phyloP scores from a whole-genome alignment of 805 yeast species.

The Nadsonia fulvescens region DNA sequence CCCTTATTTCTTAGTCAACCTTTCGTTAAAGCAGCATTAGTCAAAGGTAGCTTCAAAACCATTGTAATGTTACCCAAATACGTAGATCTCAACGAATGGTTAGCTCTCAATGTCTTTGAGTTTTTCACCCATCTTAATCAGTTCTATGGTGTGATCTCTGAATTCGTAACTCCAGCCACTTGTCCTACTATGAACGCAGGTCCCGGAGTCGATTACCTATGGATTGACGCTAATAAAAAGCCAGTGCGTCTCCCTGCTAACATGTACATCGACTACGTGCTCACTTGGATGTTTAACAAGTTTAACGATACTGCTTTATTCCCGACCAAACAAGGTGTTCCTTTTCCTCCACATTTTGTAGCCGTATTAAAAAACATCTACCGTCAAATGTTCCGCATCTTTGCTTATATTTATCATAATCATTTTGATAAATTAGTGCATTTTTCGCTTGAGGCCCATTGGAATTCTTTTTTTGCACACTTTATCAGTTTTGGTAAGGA shows the following conservation, averaged over 20 bases:
- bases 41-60: slow-evolving; percentile 90
- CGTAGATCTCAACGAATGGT: slow-evolving; percentile 91
- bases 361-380: slow-evolving; percentile 74
- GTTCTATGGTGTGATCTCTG: slow-evolving; percentile 79
- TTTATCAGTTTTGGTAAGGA: slow-evolving; percentile 75
- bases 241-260: slow-evolving; percentile 77
- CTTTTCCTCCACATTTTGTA: slow-evolving; percentile 74
- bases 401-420: slow-evolving; percentile 87
- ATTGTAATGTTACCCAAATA: slow-evolving; percentile 90
- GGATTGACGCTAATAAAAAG: slow-evolving; percentile 73
- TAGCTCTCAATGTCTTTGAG: slow-evolving; percentile 84
- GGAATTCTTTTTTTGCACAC: slow-evolving; percentile 95
- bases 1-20: slow-evolving; percentile 82
- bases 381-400: slow-evolving; percentile 84
- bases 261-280: slow-evolving; percentile 80
- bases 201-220: slow-evolving; percentile 72
- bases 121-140: slow-evolving; percentile 70
- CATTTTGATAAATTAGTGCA: slow-evolving; percentile 92
- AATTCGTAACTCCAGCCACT: slow-evolving; percentile 75
- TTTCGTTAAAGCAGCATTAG: slow-evolving; percentile 81
- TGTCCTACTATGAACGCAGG: slow-evolving; percentile 95
- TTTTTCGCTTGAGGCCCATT: slow-evolving; percentile 83
- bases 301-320: slow-evolving; percentile 77
- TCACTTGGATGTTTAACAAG: slow-evolving; percentile 77
- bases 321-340: slow-evolving; percentile 77